Percentiles rank a stretch among this genome's conserved stretches.
These are phyloP conservation scores for Chlorophyllum brunneum DNA, from an alignment of 768 basidiomycete genomes.

Conservation along the genomic window DNA sequence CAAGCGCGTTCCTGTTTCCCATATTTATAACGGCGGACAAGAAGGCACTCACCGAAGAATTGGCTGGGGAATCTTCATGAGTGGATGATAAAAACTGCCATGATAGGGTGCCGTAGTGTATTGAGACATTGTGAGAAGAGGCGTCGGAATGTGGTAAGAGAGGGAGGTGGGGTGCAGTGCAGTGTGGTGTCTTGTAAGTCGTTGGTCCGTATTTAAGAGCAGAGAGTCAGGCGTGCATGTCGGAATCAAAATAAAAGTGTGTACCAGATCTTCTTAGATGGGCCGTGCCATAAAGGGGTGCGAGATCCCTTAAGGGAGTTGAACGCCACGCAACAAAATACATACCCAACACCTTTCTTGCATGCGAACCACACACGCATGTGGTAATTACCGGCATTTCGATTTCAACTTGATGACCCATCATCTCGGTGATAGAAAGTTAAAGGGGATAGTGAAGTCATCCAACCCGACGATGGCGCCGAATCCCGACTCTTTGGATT, in stretches of 20 bases:
- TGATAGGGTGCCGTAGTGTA: background rate
- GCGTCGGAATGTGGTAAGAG: background rate
- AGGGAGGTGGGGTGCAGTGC: background rate
- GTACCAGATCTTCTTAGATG: slow-evolving; percentile 11
- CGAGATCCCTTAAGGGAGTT: background rate
- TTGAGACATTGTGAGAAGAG: background rate
- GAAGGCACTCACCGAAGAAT: slow-evolving; percentile 4
- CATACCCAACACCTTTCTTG: background rate
- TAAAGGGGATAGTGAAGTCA: background rate
- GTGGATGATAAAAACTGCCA: background rate
- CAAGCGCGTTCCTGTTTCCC: background rate
- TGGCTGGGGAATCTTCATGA: background rate
- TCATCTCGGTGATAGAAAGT: background rate
- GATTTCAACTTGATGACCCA: background rate
- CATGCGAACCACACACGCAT: background rate
- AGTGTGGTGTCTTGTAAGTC: background rate
- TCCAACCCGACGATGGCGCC: background rate
- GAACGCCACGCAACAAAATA: background rate
- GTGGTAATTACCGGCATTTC: background rate
- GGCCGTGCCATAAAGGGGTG: slow-evolving; percentile 2
- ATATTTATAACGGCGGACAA: background rate
- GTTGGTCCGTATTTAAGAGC: slow-evolving; percentile 6
- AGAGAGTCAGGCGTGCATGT: background rate
- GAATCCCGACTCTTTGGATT: background rate
- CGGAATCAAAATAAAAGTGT: slow-evolving; percentile 10